These are phyloP conservation scores for Eugenia klotzschiana DNA, from an alignment of 441 rosid genomes.

Conservation along the genomic window DNA sequence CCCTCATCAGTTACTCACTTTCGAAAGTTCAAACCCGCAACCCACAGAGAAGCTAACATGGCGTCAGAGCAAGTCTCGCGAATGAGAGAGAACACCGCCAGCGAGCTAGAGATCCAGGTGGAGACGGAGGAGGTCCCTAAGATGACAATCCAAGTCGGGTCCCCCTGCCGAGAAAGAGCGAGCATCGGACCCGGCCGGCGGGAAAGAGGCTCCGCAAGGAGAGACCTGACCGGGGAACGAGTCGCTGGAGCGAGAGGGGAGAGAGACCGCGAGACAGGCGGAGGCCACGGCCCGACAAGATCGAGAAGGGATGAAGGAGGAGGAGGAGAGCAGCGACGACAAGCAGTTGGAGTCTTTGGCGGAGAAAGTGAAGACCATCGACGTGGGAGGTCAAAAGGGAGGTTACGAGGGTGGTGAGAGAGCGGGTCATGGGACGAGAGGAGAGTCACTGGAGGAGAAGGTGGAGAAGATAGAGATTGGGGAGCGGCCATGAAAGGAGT, in stretches of 20 bases:
- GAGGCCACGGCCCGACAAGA: neutral
- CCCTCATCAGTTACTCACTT: neutral
- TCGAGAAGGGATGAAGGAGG: neutral
- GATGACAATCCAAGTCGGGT: conserved; percentile 55
- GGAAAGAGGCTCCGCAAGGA: neutral
- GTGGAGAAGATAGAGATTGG: neutral
- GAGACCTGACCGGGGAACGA: neutral
- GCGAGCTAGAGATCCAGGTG: conserved; percentile 20
- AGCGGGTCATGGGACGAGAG: neutral
- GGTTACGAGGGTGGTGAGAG: conserved; percentile 3
- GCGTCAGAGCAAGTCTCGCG: conserved; percentile 38
- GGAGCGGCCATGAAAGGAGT: too few species aligned
- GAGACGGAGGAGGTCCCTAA: conserved; percentile 53
- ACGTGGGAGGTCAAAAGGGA: conserved; percentile 2
- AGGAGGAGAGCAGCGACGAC: neutral
- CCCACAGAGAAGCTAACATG: conserved; percentile 14
- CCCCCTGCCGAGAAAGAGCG: too few species aligned
- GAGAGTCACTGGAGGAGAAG: neutral
- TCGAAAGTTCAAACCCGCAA: neutral
- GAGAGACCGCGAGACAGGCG: neutral
- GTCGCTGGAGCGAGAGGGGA: neutral
- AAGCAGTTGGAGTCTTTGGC: conserved; percentile 6
- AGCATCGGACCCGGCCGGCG: conserved; percentile 11
- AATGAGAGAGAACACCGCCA: conserved; percentile 26
- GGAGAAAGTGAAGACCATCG: neutral